A percentile compares a stretch with the other conserved stretches of the same genome.
phyloP scores from a whole-genome alignment of 83 land plant species.

The Picea mariana region DNA sequence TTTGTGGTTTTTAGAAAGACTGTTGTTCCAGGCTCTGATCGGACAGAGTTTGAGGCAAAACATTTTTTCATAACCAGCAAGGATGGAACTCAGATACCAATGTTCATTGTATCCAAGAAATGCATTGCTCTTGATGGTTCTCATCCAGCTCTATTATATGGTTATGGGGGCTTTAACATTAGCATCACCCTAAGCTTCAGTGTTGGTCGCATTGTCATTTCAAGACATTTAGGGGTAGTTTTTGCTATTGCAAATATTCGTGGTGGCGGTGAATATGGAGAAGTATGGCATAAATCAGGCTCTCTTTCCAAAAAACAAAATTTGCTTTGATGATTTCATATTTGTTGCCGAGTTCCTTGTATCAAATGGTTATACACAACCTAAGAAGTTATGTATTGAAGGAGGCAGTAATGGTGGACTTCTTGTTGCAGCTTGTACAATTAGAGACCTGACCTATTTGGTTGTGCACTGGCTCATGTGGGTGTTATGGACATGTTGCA shows the following conservation, averaged over 20 bases:
- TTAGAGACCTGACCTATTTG: no score
- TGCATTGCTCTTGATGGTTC: constrained; percentile 46
- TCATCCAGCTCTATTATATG: constrained; percentile 82
- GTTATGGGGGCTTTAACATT: constrained; percentile 93
- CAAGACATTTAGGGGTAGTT: constrained; percentile 64
- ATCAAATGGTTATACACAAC: no score
- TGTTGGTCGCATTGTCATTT: constrained; percentile 54
- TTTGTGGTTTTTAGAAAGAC: constrained; percentile 69
- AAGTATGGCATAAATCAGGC: constrained; percentile 30
- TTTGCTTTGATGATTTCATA: no score
- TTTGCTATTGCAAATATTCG: constrained; percentile 89
- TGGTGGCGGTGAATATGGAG: constrained; percentile 99
- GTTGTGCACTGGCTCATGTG: no score
- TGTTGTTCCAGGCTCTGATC: constrained; percentile 70
- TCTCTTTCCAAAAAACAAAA: no score
- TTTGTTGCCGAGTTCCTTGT: no score
- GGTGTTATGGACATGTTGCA: no score
- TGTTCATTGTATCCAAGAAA: constrained; percentile 61
- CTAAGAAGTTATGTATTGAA: no score
- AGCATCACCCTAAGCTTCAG: constrained; percentile 84
- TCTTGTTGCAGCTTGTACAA: no score
- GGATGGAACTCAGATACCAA: constrained; percentile 88
- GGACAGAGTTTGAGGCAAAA: constrained; percentile 59
- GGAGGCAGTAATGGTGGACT: no score
- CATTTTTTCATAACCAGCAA: constrained; percentile 87